These are phyloP conservation scores for Rehmannia glutinosa DNA, from an alignment of 257 asterid species.

Conservation along the genomic window DNA sequence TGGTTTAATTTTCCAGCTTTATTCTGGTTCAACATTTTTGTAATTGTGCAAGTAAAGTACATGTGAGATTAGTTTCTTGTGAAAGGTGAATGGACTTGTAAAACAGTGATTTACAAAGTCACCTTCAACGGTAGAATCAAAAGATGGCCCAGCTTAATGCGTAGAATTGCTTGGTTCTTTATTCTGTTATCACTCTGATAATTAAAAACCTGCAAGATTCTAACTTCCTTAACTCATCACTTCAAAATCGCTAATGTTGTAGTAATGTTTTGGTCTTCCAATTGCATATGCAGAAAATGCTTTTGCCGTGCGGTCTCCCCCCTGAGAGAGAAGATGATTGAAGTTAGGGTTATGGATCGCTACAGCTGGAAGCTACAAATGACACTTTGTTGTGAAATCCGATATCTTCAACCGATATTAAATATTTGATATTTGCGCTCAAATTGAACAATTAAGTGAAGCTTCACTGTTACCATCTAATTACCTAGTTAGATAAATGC, in stretches of 20 bases:
- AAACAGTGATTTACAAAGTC: neutral
- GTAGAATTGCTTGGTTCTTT: neutral
- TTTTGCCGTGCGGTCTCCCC: slow-evolving; percentile 88
- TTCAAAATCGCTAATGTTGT: neutral
- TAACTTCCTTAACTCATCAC: neutral
- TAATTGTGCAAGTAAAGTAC: neutral
- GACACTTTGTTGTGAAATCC: neutral
- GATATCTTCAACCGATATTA: neutral
- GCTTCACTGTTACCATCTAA: neutral
- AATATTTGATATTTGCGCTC: neutral
- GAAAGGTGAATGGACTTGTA: neutral
- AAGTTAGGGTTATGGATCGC: neutral
- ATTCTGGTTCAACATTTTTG: neutral
- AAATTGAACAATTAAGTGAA: neutral
- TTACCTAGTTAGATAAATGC: neutral
- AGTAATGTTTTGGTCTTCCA: neutral
- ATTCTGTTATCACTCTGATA: neutral
- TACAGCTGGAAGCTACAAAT: slow-evolving; percentile 2
- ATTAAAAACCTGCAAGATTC: neutral
- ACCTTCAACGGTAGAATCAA: neutral
- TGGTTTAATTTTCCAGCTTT: neutral
- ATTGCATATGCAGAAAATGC: slow-evolving; percentile 76
- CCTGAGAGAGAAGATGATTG: slow-evolving; percentile 94
- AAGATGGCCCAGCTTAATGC: neutral
- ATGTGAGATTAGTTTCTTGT: neutral